These are phyloP conservation scores for Fusarium devonianum DNA, from an alignment of 2,329 filamentous ascomycete species.

Conservation along the genomic window DNA sequence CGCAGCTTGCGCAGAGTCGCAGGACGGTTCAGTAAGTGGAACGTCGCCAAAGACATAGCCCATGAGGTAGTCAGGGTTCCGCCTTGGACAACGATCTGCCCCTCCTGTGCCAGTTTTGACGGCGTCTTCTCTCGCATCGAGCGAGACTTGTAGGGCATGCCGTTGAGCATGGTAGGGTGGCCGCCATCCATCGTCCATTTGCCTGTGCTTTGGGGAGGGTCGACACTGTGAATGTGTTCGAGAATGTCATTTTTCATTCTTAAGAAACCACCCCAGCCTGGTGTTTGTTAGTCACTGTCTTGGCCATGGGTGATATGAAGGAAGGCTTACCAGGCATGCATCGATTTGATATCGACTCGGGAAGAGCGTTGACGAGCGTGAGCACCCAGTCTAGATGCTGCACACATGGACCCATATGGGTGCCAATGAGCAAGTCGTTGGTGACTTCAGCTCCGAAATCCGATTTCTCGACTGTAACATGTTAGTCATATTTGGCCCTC, in stretches of 20 bases:
- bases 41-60: conserved; percentile 46
- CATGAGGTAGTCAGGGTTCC: conserved; percentile 52
- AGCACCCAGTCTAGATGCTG: conserved; percentile 49
- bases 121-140: conserved; percentile 47
- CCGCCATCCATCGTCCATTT: conserved; percentile 45
- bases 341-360: conserved; percentile 47
- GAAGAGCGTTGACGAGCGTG: conserved; percentile 46
- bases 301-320: no score
- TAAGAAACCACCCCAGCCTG: conserved; percentile 49
- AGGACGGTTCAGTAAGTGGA: conserved; percentile 47
- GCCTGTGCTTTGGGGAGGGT: conserved; percentile 45
- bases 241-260: conserved; percentile 51
- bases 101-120: conserved; percentile 48
- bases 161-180: conserved; percentile 47
- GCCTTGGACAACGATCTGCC: conserved; percentile 48
- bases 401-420: conserved; percentile 48
- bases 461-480: conserved; percentile 41
- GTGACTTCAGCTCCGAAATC: conserved; percentile 48
- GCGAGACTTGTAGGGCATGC: conserved; percentile 35
- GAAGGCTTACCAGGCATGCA: conserved; percentile 41
- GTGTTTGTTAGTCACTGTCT: conserved; percentile 2
- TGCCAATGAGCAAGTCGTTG: conserved; percentile 48
- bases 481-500: not conserved
- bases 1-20: conserved; percentile 43
- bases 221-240: conserved; percentile 47